A percentile compares a stretch with the other conserved stretches of the same genome.
These are phyloP conservation scores for Rhizopogon salebrosus DNA, from an alignment of 768 basidiomycete species.

Conservation along the genomic window DNA sequence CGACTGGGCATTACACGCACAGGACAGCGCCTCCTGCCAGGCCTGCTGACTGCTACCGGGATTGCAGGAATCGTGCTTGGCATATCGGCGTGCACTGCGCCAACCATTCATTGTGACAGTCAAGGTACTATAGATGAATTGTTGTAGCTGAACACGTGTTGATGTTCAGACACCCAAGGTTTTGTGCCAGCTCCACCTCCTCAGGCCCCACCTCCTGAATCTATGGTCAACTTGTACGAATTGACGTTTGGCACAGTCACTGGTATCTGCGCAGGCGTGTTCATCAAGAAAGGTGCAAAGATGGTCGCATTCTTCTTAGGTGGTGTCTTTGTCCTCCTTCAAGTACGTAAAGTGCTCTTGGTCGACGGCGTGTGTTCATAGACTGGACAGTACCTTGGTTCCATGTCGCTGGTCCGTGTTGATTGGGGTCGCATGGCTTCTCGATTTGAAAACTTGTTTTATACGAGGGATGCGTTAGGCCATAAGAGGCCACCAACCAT, in stretches of 20 bases:
- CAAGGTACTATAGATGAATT: constrained; percentile 10
- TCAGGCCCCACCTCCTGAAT: constrained; percentile 49
- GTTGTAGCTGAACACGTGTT: not conserved
- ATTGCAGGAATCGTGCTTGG: constrained; percentile 42
- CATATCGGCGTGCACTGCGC: constrained; percentile 30
- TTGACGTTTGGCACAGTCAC: constrained; percentile 85
- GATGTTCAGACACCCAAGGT: constrained; percentile 7
- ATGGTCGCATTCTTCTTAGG: constrained; percentile 82
- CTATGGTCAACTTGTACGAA: constrained; percentile 76
- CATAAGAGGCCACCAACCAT: constrained; percentile 57
- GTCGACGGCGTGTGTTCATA: not conserved
- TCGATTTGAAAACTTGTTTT: constrained; percentile 71
- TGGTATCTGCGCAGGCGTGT: constrained; percentile 88
- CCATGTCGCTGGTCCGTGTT: constrained; percentile 64
- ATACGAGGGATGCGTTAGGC: constrained; percentile 56
- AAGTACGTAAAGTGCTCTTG: constrained; percentile 44
- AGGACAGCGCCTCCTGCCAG: constrained; percentile 11
- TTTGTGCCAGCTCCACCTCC: constrained; percentile 5
- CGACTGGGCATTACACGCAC: not conserved
- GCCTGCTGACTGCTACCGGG: constrained; percentile 25
- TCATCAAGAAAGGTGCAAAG: constrained; percentile 92
- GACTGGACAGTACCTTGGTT: constrained; percentile 66
- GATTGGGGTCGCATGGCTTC: constrained; percentile 69
- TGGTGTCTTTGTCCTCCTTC: constrained; percentile 84
- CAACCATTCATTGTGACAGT: constrained; percentile 52